phyloP scores from a whole-genome alignment of 208 protist species.

The Acanthamoeba culbertsoni region DNA sequence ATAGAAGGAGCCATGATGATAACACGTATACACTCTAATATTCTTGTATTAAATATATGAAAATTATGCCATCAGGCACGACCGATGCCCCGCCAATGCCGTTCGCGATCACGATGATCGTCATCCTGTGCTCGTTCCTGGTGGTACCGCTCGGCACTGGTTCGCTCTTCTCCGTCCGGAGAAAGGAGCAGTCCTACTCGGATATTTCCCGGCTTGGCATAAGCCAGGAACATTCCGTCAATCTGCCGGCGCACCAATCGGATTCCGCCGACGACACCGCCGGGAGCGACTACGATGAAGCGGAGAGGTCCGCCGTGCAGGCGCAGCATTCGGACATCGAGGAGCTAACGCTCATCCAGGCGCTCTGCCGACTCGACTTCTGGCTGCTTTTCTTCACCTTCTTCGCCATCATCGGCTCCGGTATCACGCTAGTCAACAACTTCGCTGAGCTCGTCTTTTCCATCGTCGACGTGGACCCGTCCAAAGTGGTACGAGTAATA shows the following conservation, averaged over 20 bases:
- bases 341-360: not conserved
- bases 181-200: not conserved
- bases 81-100: not conserved
- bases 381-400: not conserved
- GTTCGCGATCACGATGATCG: not conserved
- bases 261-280: not conserved
- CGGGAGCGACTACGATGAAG: not conserved
- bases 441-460: constrained; percentile 47
- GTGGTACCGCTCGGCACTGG: not conserved
- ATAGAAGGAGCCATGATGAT: too few relatives aligned
- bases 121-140: not conserved
- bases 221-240: too few relatives aligned
- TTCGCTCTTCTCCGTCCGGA: not conserved
- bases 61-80: not conserved
- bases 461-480: not conserved
- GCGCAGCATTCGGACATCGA: not conserved
- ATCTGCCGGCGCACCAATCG: not conserved
- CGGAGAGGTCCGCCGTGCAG: not conserved
- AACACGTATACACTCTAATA: too few relatives aligned
- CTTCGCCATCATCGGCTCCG: not conserved
- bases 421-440: constrained; percentile 40
- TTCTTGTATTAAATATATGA: too few relatives aligned
- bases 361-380: not conserved
- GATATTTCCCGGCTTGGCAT: not conserved
- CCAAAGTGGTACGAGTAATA: not conserved